Percentiles rank a stretch among this genome's conserved stretches.
These are phyloP conservation scores for Ustilago vetiveriae DNA, from an alignment of 1,284 basidiomycete genomes.

Conservation along the genomic window DNA sequence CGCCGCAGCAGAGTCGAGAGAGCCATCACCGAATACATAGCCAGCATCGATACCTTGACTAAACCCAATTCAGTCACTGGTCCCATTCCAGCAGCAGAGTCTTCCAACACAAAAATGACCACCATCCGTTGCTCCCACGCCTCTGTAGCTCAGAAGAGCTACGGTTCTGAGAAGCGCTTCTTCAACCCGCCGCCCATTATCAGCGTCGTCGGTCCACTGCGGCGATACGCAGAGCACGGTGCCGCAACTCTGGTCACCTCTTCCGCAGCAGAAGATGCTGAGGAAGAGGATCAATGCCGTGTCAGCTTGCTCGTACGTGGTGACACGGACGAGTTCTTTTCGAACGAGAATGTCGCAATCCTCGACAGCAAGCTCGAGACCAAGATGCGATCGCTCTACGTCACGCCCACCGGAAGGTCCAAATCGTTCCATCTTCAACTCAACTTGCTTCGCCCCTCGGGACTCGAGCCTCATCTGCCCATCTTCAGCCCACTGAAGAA, in stretches of 20 bases:
- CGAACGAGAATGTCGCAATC: conserved; percentile 47
- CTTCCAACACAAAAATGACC: conserved; percentile 69
- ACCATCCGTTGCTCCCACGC: conserved; percentile 87
- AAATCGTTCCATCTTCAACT: conserved; percentile 88
- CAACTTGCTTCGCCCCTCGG: conserved; percentile 53
- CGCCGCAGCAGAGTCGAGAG: conserved; percentile 37
- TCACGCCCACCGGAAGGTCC: conserved; percentile 84
- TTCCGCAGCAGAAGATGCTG: conserved; percentile 24
- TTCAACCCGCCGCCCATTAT: conserved; percentile 88
- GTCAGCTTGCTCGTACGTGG: conserved; percentile 85
- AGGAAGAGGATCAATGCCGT: conserved; percentile 40
- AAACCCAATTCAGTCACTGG: conserved; percentile 45
- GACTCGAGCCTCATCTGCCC: conserved; percentile 39
- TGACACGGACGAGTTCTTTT: conserved; percentile 77
- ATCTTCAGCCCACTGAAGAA: conserved; percentile 47
- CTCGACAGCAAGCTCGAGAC: conserved; percentile 74
- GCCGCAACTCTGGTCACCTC: conserved; percentile 35
- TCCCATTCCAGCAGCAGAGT: conserved; percentile 27
- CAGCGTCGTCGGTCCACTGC: conserved; percentile 79
- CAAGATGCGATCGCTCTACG: conserved; percentile 89
- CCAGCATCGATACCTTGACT: conserved; percentile 32
- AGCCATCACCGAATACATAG: conserved; percentile 43
- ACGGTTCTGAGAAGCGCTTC: conserved; percentile 89
- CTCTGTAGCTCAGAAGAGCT: conserved; percentile 89
- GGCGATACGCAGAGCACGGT: conserved; percentile 47